Percentiles rank a stretch among this genome's conserved stretches.
phyloP scores from a whole-genome alignment of 768 basidiomycete genomes.

The Aureoboletus auriporus region DNA sequence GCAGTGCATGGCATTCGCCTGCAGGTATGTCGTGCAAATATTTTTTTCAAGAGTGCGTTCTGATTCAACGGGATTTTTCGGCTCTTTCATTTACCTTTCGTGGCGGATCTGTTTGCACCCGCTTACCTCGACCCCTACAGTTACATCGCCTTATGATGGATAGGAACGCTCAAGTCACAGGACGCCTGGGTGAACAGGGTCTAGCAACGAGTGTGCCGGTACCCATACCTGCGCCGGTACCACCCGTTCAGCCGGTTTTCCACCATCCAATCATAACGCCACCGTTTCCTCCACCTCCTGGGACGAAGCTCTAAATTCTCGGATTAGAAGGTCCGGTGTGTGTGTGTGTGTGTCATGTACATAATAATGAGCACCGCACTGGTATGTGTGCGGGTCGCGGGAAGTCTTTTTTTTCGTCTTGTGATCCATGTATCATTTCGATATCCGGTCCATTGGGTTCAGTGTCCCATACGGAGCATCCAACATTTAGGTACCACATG shows the following conservation, averaged over 20 bases:
- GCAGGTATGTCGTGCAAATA: constrained; percentile 48
- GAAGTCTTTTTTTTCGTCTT: background rate
- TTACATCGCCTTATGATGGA: constrained; percentile 76
- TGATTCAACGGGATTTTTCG: constrained; percentile 1
- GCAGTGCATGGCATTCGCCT: constrained; percentile 74
- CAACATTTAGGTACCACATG: no score
- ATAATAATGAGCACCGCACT: constrained; percentile 12
- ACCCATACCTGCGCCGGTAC: constrained; percentile 19
- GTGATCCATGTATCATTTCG: no score
- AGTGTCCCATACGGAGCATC: no score
- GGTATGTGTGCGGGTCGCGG: constrained; percentile 2
- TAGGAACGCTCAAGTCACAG: constrained; percentile 56
- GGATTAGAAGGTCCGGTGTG: constrained; percentile 2
- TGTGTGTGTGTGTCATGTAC: constrained; percentile 13
- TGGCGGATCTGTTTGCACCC: constrained; percentile 4
- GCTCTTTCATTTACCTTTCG: constrained; percentile 7
- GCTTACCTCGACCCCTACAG: constrained; percentile 30
- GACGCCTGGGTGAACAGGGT: constrained; percentile 32
- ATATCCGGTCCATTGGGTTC: background rate
- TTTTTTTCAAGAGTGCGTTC: constrained; percentile 1
- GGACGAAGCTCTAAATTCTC: constrained; percentile 26
- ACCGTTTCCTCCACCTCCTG: constrained; percentile 26
- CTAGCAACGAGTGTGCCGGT: constrained; percentile 12
- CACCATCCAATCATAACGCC: constrained; percentile 30
- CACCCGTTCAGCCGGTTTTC: constrained; percentile 20